These are phyloP conservation scores for Colletotrichum cuscutae DNA, from an alignment of 2,329 filamentous ascomycete genomes.

Conservation along the genomic window DNA sequence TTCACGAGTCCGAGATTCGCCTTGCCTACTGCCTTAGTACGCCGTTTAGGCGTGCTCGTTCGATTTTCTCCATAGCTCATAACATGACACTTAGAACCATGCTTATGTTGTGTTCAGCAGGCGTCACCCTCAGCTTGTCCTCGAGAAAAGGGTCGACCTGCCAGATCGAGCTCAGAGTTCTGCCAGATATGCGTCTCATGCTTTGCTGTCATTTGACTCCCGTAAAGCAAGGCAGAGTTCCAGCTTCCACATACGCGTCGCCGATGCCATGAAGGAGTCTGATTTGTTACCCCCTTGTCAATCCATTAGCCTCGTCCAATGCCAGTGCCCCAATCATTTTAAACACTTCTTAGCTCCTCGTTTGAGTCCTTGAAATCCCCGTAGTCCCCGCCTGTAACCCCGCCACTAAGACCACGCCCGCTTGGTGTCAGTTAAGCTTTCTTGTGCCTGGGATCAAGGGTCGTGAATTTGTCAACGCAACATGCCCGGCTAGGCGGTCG, in stretches of 20 bases:
- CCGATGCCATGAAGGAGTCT: not conserved
- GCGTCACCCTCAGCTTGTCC: too few relatives aligned
- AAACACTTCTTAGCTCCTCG: not conserved
- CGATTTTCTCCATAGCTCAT: too few relatives aligned
- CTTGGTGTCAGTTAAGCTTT: not conserved
- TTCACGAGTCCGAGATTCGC: not conserved
- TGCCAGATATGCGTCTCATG: conserved; percentile 13
- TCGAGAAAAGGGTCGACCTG: not conserved
- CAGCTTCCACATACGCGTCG: conserved; percentile 2
- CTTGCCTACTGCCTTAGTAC: too few relatives aligned
- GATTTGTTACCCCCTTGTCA: not conserved
- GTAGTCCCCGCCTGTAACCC: not conserved
- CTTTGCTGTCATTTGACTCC: conserved; percentile 7
- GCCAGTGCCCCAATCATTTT: not conserved
- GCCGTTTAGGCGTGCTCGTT: too few relatives aligned
- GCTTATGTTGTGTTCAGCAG: too few relatives aligned
- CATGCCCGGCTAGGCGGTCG: not conserved
- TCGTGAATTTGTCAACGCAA: not conserved
- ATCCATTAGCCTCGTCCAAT: not conserved
- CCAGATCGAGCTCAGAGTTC: not conserved
- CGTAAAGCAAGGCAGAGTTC: not conserved
- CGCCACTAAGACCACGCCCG: not conserved
- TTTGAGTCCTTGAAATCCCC: not conserved
- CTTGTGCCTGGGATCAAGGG: not conserved
- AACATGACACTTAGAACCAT: not conserved